Evolutionary conservation across 2,329 filamentous ascomycete species (phyloP).

Genomic region (Fusarium denticulatum): DNA sequence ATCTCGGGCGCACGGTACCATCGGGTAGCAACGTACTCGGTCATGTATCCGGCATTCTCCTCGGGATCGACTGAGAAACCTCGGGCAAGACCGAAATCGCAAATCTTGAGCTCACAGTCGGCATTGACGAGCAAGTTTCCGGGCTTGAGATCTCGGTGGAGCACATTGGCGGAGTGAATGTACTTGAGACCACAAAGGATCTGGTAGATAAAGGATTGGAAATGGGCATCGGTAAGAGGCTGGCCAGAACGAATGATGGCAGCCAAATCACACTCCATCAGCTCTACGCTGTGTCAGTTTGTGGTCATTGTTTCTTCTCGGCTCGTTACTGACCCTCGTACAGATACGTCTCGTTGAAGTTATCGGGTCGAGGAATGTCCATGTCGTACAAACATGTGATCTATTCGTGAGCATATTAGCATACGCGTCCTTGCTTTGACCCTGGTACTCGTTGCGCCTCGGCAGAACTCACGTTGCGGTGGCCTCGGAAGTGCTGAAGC

Average conservation of each 20-base stretch:
- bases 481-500: conserved; percentile 94
- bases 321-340: conserved; percentile 80
- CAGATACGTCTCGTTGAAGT: conserved; percentile 99
- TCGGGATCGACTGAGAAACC: conserved; percentile 97
- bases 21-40: conserved; percentile 96
- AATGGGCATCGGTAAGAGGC: conserved; percentile 96
- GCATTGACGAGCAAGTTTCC: conserved; percentile 98
- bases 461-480: conserved; percentile 75
- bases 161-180: conserved; percentile 97
- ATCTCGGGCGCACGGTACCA: conserved; percentile 97
- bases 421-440: conserved; percentile 5
- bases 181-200: conserved; percentile 99
- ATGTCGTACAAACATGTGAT: conserved; percentile 99
- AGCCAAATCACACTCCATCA: conserved; percentile 99
- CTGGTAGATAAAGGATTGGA: conserved; percentile 99
- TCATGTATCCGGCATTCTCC: conserved; percentile 99
- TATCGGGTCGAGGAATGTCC: conserved; percentile 96
- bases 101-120: conserved; percentile 99
- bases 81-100: conserved; percentile 95
- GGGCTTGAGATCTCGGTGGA: conserved; percentile 96
- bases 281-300: conserved; percentile 66
- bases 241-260: conserved; percentile 98
- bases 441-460: neutral
- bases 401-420: conserved; percentile 57
- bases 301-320: neutral